Percentiles rank a stretch among this genome's conserved stretches.
These are phyloP conservation scores for Chlorella sp. DNA, from an alignment of 139 green algal species.

Conservation along the genomic window DNA sequence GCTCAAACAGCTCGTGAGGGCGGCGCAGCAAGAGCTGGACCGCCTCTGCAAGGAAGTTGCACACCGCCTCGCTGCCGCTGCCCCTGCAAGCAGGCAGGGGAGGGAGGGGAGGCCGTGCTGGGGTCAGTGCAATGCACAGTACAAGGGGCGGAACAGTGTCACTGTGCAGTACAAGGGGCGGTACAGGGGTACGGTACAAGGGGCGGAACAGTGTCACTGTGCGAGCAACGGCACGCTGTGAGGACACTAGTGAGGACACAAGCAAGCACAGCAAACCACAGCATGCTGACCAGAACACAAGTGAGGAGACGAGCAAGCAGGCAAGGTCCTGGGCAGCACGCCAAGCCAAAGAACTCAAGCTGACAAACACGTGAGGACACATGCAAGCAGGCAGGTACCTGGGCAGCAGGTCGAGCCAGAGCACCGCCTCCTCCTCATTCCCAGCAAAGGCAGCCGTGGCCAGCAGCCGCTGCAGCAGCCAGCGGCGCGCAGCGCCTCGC, in stretches of 20 bases:
- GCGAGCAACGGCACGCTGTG: too few species aligned
- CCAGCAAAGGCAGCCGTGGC: conserved; percentile 32
- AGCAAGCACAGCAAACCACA: not conserved
- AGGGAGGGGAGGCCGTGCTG: not conserved
- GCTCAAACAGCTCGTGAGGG: conserved; percentile 50
- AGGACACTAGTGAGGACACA: too few species aligned
- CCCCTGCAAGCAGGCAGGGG: too few species aligned
- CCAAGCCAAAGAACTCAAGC: not conserved
- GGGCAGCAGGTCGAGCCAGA: conserved; percentile 59
- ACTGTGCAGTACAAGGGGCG: too few species aligned
- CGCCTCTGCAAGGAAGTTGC: conserved; percentile 53
- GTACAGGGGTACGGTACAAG: too few species aligned
- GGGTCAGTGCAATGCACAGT: not conserved
- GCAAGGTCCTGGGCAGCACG: too few species aligned
- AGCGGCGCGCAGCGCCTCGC: not conserved
- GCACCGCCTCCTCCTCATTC: conserved; percentile 38
- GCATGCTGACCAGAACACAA: too few species aligned
- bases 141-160: too few species aligned
- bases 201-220: too few species aligned
- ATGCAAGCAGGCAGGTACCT: not conserved
- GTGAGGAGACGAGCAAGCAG: too few species aligned
- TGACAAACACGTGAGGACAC: not conserved
- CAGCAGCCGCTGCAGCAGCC: conserved; percentile 26
- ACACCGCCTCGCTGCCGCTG: conserved; percentile 14
- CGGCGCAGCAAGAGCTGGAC: conserved; percentile 42